phyloP scores from a whole-genome alignment of 139 green algal species.

The Closterium sp. region DNA sequence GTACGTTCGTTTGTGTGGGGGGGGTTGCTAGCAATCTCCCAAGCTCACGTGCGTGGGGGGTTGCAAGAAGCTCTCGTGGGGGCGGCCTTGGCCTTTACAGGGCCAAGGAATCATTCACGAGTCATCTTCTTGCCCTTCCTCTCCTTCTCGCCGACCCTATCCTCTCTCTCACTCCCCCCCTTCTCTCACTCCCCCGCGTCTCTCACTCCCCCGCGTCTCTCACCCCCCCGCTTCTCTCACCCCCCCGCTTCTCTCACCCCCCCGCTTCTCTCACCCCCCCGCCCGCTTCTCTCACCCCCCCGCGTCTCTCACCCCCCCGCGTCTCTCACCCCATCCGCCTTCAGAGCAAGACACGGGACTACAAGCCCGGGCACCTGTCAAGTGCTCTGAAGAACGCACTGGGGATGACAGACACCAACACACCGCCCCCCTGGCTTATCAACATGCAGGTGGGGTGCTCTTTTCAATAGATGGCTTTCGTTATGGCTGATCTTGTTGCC shows the following conservation, averaged over 20 bases:
- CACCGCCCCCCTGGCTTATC: constrained; percentile 93
- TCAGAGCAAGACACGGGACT: constrained; percentile 30
- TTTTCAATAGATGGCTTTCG: too few species aligned
- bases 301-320: not conserved
- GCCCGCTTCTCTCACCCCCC: not conserved
- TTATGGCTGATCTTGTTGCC: too few species aligned
- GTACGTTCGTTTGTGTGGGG: not conserved
- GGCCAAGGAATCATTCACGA: too few species aligned
- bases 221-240: not conserved
- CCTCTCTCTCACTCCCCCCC: not conserved
- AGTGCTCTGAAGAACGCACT: constrained; percentile 76
- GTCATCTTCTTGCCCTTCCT: not conserved
- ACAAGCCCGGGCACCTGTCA: constrained; percentile 54
- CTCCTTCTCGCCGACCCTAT: not conserved
- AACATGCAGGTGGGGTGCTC: constrained; percentile 73
- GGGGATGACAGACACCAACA: constrained; percentile 72
- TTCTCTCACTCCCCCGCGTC: not conserved
- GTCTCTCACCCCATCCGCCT: not conserved
- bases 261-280: not conserved
- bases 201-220: not conserved
- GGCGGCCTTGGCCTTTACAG: too few species aligned
- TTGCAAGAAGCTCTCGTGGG: too few species aligned
- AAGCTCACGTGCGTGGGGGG: too few species aligned
- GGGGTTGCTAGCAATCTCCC: too few species aligned
- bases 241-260: not conserved